Evolutionary conservation across 345 rosid species (phyloP).

Genomic region (Syzygium aqueum): DNA sequence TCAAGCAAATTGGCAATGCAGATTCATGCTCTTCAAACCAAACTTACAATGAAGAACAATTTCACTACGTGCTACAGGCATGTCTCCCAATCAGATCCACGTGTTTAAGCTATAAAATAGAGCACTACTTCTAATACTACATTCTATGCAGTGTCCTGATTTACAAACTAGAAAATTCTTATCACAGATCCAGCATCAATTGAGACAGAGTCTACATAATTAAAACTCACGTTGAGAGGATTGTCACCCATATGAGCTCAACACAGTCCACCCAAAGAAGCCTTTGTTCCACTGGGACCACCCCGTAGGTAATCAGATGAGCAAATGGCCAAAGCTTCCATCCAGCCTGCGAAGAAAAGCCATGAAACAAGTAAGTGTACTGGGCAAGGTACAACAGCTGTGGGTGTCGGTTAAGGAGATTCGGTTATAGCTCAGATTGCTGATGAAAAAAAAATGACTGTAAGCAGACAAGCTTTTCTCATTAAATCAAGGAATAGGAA

Average conservation of each 20-base stretch:
- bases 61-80: not conserved
- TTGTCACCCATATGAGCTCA: conserved; percentile 97
- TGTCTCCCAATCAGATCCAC: not conserved
- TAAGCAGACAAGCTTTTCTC: not conserved
- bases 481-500: not conserved
- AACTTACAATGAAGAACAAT: not conserved
- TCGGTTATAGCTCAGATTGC: not conserved
- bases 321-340: conserved; percentile 99
- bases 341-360: conserved; percentile 61
- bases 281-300: conserved; percentile 86
- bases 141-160: not conserved
- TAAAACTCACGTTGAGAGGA: conserved; percentile 83
- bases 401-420: not conserved
- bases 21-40: not conserved
- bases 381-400: not conserved
- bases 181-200: not conserved
- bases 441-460: not conserved
- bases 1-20: not conserved
- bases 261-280: conserved; percentile 97
- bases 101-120: not conserved
- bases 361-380: conserved; percentile 2
- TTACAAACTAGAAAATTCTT: not conserved
- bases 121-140: not conserved
- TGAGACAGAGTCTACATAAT: not conserved
- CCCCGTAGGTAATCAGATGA: conserved; percentile 86